A percentile compares a stretch with the other conserved stretches of the same genome.
These are phyloP conservation scores for Starmerella tilneyi DNA, from an alignment of 805 yeast genomes.

Conservation along the genomic window DNA sequence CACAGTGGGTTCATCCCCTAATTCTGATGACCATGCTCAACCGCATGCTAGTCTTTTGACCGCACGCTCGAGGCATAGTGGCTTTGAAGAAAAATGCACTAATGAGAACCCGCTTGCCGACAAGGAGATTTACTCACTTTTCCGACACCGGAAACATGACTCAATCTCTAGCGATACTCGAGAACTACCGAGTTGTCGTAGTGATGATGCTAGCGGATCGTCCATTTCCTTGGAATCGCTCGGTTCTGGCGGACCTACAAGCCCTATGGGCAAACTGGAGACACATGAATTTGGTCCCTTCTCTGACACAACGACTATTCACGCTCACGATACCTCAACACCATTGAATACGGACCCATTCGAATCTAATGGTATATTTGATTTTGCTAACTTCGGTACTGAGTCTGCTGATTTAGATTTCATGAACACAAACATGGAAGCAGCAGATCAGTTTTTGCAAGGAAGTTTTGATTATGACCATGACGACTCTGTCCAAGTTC, in stretches of 20 bases:
- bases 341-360: background rate
- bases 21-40: background rate
- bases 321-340: slow-evolving; percentile 1
- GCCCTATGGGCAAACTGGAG: background rate
- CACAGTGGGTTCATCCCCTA: too few relatives aligned
- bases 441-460: background rate
- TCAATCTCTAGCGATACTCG: slow-evolving; percentile 1
- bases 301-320: background rate
- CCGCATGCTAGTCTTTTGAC: background rate
- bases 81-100: background rate
- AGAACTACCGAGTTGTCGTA: background rate
- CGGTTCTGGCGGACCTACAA: background rate
- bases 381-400: background rate
- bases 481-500: too few relatives aligned
- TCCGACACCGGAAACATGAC: slow-evolving; percentile 2
- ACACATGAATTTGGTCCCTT: background rate
- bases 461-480: too few relatives aligned
- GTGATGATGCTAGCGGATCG: slow-evolving; percentile 4
- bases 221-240: slow-evolving; percentile 2
- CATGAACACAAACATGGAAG: background rate
- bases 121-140: background rate
- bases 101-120: background rate
- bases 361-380: background rate
- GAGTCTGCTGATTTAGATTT: background rate
- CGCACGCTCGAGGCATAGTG: background rate